Evolutionary conservation across 2,329 filamentous ascomycete genomes (phyloP).

Genomic region (Cladosporium oxysporum): DNA sequence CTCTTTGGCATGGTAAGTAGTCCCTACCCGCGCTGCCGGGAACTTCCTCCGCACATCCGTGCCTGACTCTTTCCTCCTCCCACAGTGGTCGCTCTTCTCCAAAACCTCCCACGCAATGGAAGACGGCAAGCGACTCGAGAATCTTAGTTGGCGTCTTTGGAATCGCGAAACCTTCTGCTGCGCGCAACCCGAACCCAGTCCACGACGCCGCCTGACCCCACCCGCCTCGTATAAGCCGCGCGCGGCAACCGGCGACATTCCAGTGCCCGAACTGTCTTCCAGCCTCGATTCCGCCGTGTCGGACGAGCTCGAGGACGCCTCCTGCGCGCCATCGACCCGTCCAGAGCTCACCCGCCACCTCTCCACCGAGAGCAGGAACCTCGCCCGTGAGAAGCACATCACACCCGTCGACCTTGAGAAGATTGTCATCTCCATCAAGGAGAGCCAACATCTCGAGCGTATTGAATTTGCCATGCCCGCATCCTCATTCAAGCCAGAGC

Average conservation of each 20-base stretch:
- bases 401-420: constrained; percentile 91
- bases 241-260: constrained; percentile 30
- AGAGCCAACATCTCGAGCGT: constrained; percentile 70
- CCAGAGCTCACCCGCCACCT: constrained; percentile 72
- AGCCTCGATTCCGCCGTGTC: constrained; percentile 49
- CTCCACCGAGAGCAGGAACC: constrained; percentile 68
- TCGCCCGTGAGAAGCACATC: constrained; percentile 80
- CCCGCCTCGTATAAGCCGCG: constrained; percentile 26
- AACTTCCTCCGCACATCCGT: background rate
- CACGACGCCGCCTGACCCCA: constrained; percentile 8
- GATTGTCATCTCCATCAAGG: constrained; percentile 89
- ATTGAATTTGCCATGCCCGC: constrained; percentile 44
- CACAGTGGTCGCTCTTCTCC: constrained; percentile 71
- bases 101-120: constrained; percentile 93
- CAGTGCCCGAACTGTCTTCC: constrained; percentile 48
- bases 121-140: constrained; percentile 88
- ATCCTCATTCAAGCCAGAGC: constrained; percentile 18
- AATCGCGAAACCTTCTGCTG: constrained; percentile 91
- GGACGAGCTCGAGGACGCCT: constrained; percentile 45
- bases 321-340: constrained; percentile 49
- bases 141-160: constrained; percentile 95
- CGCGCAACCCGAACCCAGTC: constrained; percentile 46
- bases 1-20: constrained; percentile 75
- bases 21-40: constrained; percentile 14
- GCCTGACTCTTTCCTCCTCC: constrained; percentile 20